These are phyloP conservation scores for Coriaria nepalensis DNA, from an alignment of 306 rosid genomes.

Conservation along the genomic window DNA sequence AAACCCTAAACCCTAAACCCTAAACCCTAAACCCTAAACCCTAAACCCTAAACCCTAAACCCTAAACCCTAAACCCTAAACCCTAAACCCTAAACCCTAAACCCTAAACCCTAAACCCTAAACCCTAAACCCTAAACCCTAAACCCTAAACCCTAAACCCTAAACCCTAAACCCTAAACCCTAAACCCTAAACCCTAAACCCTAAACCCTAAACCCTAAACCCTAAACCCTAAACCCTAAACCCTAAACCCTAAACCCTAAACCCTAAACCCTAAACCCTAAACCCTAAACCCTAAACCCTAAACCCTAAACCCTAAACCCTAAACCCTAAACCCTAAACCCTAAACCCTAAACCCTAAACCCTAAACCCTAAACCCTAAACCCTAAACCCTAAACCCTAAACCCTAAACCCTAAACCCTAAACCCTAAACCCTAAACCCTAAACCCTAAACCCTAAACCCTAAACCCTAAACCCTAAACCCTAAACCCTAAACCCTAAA, in stretches of 20 bases:
- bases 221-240: not conserved
- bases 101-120: not conserved
- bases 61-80: not conserved
- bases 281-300: not conserved
- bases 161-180: not conserved
- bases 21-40: not conserved
- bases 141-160: not conserved
- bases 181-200: not conserved
- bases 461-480: not conserved
- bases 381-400: not conserved
- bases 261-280: not conserved
- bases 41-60: not conserved
- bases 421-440: not conserved
- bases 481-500: not conserved
- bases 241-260: not conserved
- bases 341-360: not conserved
- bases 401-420: not conserved
- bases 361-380: not conserved
- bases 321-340: no score
- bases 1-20: slow-evolving; percentile 1
- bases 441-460: not conserved
- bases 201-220: not conserved
- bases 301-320: not conserved
- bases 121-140: not conserved
- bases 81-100: not conserved